Evolutionary conservation across 2,329 filamentous ascomycete genomes (phyloP).

Genomic region (Trichophyton equinum): DNA sequence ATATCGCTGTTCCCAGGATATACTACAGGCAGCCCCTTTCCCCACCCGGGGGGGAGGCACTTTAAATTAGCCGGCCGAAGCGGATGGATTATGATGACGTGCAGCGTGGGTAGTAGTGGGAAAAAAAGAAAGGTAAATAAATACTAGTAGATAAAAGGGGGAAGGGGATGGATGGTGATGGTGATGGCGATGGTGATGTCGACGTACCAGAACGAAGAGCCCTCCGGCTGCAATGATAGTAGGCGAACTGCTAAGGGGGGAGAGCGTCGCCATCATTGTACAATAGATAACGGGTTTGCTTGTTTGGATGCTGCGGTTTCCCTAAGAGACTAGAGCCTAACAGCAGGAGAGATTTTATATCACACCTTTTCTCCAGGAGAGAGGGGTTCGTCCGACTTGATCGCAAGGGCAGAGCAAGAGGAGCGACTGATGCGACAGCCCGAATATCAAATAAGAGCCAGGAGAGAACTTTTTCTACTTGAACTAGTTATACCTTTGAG

Average conservation of each 20-base stretch:
- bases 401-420: background rate
- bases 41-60: background rate
- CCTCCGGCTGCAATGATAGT: background rate
- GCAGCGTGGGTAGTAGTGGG: background rate
- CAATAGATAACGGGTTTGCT: background rate
- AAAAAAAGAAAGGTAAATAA: background rate
- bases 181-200: background rate
- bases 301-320: too few species aligned
- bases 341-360: too few species aligned
- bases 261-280: background rate
- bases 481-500: background rate
- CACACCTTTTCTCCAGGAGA: too few species aligned
- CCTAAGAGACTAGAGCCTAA: too few species aligned
- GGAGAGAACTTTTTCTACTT: background rate
- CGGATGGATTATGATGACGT: background rate
- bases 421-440: too few species aligned
- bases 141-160: too few species aligned
- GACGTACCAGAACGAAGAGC: background rate
- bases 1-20: background rate
- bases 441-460: too few species aligned
- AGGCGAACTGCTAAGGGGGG: background rate
- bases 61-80: background rate
- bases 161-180: too few species aligned
- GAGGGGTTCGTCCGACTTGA: too few species aligned
- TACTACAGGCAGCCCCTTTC: background rate